A percentile compares a stretch with the other conserved stretches of the same genome.
These are phyloP conservation scores for Flaveria linearis DNA, from an alignment of 129 eudicot genomes.

Conservation along the genomic window DNA sequence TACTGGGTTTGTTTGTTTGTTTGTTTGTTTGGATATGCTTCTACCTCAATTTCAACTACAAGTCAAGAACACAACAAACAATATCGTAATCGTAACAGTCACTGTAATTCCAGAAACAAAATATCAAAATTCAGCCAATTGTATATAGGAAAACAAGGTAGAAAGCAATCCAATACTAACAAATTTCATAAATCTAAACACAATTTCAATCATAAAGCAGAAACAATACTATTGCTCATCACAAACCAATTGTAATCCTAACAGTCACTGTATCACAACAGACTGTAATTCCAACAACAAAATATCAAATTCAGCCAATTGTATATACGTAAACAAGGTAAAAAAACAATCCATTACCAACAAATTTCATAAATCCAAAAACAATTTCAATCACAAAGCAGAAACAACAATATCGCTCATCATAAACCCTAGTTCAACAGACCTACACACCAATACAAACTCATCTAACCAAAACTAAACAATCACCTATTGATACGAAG, in stretches of 20 bases:
- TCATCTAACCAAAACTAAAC: slow-evolving; percentile 4
- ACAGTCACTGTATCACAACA: no score
- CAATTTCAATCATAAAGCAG: background rate
- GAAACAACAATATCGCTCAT: no score
- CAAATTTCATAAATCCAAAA: background rate
- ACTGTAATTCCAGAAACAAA: background rate
- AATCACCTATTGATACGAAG: background rate
- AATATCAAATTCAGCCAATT: background rate
- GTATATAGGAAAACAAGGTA: background rate
- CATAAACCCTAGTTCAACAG: slow-evolving; percentile 36
- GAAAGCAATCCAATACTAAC: background rate
- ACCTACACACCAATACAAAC: slow-evolving; percentile 41
- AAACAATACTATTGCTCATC: background rate
- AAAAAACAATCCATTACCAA: background rate
- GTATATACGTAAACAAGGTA: background rate
- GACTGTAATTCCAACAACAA: no score
- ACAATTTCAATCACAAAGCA: background rate
- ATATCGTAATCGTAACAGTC: no score
- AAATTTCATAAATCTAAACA: background rate
- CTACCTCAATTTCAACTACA: no score
- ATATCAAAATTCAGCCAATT: background rate
- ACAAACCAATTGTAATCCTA: background rate
- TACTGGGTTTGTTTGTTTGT: no score
- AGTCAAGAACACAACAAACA: no score
- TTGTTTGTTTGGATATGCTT: no score